Base-by-base conservation (phyloP, 306 rosid genomes). In the Pyrus bretschneideri region DNA sequence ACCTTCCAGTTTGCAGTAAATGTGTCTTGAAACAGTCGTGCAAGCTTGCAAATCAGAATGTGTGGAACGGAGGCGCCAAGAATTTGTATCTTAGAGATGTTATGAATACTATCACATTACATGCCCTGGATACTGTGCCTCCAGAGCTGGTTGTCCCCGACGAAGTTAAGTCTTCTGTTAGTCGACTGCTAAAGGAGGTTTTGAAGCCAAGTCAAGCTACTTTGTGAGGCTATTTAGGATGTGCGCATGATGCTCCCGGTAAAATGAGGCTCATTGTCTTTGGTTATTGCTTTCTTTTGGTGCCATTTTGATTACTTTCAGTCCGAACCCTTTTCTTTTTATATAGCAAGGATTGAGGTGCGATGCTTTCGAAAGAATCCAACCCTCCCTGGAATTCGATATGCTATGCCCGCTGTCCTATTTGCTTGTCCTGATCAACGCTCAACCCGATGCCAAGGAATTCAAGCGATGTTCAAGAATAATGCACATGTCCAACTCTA, bases 151-250 rank as follows among this genome's bases (percentile, higher is more conserved):
- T 55, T 71, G 85, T 94, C 71, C 82, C 93, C 5, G 80, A 83
- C 25, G 85, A 84, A 25, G 33, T 89, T 10, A 89, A 88, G 71
- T 72, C 75, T 35, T 83, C 89, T 0, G 81, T 89, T 29, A 74
- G 82, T 76, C 85, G 83, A 67, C 72, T 92, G 86, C 85, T 92
- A 58, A 83, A 89, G 57, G 93, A 92, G 83, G 71, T 82, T 73
- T 54, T 90, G 85, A 87, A 85, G 76, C 86, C 87, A 73, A 90
- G 95, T 74, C 62, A 75, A 75, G 85, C 83, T 54, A 45, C 74
- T 65, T 71, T 78, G 78, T 65, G 75, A 81, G 33, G 74, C 18
- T 58, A 66, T 49, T 51, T 45, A 46, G 17, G 51, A 27, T 54
- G 22, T 65, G 12, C 33, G 44, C 42, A n/a, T 25, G 11, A 14